Conservation (phyloP, 1,284 basidiomycete genomes). For the Marasmius tenuissimus region DNA sequence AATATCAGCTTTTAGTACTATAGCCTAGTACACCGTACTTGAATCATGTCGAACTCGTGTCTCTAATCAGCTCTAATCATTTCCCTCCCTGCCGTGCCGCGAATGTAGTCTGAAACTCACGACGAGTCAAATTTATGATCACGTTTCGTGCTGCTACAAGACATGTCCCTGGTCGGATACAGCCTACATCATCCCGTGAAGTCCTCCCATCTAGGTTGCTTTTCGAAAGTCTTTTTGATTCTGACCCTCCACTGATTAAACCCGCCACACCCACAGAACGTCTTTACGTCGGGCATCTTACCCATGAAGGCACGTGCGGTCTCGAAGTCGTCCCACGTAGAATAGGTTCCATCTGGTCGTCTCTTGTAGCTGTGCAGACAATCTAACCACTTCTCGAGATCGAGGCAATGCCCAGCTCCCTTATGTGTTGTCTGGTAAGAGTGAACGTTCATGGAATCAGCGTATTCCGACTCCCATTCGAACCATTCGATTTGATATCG, state of each 20-base stretch:
- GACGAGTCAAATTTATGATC: too few species aligned
- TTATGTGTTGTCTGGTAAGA: neutral
- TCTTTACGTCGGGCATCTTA: neutral
- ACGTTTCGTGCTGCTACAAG: neutral
- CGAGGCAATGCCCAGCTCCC: neutral
- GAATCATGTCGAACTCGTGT: too few species aligned
- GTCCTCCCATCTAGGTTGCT: neutral
- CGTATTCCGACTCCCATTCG: neutral
- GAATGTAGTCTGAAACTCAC: too few species aligned
- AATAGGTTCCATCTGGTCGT: neutral
- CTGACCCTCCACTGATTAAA: neutral
- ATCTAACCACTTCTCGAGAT: neutral
- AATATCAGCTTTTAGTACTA: too few species aligned
- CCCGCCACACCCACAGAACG: neutral
- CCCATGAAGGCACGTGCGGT: neutral
- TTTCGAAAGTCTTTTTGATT: neutral
- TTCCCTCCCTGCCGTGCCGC: too few species aligned
- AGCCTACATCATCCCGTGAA: neutral
- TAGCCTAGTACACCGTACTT: too few species aligned
- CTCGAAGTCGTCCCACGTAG: neutral
- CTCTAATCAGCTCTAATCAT: too few species aligned
- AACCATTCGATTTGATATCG: neutral
- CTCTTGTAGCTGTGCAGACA: neutral
- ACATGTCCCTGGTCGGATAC: neutral
- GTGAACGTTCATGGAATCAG: neutral